Conservation (phyloP, 768 basidiomycete species). For the Kwoniella mangroviensis region DNA sequence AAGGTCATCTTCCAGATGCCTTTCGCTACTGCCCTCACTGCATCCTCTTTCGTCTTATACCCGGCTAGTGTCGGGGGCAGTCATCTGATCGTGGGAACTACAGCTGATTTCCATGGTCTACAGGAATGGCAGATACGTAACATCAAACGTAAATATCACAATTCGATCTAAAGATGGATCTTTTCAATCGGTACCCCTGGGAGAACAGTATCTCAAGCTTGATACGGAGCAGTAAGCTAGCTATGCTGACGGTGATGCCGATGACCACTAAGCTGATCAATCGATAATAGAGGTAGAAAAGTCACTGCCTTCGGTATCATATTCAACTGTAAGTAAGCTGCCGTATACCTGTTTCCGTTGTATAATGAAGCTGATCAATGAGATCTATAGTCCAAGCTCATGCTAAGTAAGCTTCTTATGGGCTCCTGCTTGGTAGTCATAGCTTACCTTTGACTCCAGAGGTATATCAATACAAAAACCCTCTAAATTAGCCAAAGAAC, state of each 20-base stretch:
- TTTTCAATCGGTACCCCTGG: conserved; percentile 43
- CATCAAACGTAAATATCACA: conserved; percentile 86
- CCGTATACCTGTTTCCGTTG: neutral
- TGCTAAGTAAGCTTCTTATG: conserved; percentile 55
- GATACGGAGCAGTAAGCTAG: conserved; percentile 68
- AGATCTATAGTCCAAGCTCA: conserved; percentile 58
- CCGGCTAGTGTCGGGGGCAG: no score
- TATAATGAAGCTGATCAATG: conserved; percentile 8
- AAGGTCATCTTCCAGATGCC: neutral
- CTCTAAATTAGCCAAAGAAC: conserved; percentile 74
- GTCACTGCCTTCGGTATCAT: conserved; percentile 82
- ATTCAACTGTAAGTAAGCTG: conserved; percentile 64
- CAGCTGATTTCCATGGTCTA: conserved; percentile 13
- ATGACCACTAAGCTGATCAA: neutral
- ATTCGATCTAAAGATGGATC: conserved; percentile 61
- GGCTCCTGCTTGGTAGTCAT: neutral
- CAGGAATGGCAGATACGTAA: conserved; percentile 73
- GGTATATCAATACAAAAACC: conserved; percentile 79
- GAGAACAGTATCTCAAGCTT: conserved; percentile 72
- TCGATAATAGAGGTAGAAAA: conserved; percentile 63
- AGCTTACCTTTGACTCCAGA: conserved; percentile 28
- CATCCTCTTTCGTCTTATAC: no score
- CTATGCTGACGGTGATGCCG: neutral
- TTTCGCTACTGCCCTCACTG: neutral
- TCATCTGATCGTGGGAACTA: no score